Conservation (phyloP, 2,329 filamentous ascomycete species). For the Xylaria sp. region DNA sequence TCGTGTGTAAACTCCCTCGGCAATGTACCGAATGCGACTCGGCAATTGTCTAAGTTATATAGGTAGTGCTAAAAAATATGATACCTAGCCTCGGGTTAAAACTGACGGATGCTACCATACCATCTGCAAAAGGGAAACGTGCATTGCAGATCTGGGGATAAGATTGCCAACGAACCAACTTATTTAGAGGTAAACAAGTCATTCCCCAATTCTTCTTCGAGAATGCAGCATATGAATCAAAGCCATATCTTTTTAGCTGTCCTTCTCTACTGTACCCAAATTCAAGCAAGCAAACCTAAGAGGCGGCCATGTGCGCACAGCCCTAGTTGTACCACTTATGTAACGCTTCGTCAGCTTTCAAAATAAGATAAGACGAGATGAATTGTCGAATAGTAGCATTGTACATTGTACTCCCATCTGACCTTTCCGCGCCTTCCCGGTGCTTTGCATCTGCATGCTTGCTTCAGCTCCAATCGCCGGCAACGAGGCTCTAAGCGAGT, state of each 20-base stretch:
- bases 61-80: neutral
- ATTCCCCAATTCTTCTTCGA: neutral
- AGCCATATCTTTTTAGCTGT: neutral
- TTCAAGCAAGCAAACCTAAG: neutral
- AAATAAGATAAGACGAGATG: neutral
- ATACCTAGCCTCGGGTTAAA: constrained; percentile 11
- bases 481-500: neutral
- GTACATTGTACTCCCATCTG: neutral
- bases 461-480: constrained; percentile 14
- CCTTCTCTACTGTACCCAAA: neutral
- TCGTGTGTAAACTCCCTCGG: neutral
- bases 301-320: constrained; percentile 9
- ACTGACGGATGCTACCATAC: constrained; percentile 24
- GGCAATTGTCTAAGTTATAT: neutral
- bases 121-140: constrained; percentile 12
- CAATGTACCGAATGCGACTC: neutral
- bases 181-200: neutral
- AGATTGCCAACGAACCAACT: constrained; percentile 1
- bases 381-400: neutral
- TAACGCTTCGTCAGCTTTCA: neutral
- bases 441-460: neutral
- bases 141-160: constrained; percentile 28
- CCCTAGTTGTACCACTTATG: neutral
- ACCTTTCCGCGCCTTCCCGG: neutral
- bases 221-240: neutral